phyloP scores from a whole-genome alignment of 2,329 filamentous ascomycete genomes.

The Aspergillus sp. region DNA sequence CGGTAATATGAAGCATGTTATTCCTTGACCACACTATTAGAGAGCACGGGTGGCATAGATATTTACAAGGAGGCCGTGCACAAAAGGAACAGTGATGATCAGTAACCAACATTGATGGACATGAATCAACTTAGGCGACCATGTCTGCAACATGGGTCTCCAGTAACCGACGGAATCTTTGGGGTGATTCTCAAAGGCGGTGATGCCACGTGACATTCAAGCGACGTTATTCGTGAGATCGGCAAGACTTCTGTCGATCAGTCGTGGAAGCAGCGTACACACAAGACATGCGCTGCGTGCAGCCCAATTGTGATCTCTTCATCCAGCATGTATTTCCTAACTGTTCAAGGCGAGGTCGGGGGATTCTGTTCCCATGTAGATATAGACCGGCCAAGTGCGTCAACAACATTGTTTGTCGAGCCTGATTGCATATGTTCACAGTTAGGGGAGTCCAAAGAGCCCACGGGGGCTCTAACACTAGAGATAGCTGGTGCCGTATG shows the following conservation, averaged over 20 bases:
- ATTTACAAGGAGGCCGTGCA: neutral
- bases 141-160: neutral
- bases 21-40: neutral
- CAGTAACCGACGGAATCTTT: neutral
- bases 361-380: neutral
- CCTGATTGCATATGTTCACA: neutral
- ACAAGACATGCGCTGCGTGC: neutral
- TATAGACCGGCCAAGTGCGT: neutral
- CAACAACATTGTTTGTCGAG: neutral
- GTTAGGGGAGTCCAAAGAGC: neutral
- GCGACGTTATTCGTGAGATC: no score
- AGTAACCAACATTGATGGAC: neutral
- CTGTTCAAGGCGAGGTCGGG: neutral
- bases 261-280: neutral
- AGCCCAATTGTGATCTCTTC: neutral
- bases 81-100: neutral
- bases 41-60: neutral
- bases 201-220: neutral
- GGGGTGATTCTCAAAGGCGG: neutral
- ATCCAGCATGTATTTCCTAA: neutral
- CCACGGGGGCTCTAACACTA: neutral
- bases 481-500: neutral
- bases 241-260: neutral
- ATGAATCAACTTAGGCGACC: neutral
- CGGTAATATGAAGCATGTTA: neutral